phyloP scores from a whole-genome alignment of 331 rosid genomes.

The Cucumis variabilis region DNA sequence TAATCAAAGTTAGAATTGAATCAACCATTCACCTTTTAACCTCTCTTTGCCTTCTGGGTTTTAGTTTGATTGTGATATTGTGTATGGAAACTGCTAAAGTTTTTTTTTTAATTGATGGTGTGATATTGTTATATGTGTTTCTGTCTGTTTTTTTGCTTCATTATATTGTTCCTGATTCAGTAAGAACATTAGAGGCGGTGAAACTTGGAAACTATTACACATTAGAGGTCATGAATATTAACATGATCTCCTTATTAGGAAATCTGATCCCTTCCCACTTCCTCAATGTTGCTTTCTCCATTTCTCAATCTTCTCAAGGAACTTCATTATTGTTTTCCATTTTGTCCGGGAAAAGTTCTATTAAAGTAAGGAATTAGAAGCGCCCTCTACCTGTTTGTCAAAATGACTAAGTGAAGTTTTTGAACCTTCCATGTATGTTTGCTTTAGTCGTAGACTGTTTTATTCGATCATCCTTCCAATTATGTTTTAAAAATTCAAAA shows the following conservation, averaged over 20 bases:
- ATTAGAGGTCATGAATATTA: conserved; percentile 65
- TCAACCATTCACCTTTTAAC: too few relatives aligned
- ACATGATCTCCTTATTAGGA: conserved; percentile 53
- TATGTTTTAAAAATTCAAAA: too few relatives aligned
- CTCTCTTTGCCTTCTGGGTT: too few relatives aligned
- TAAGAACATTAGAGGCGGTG: too few relatives aligned
- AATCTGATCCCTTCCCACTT: conserved; percentile 59
- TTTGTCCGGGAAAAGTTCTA: neutral
- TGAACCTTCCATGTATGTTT: neutral
- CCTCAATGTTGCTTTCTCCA: conserved; percentile 54
- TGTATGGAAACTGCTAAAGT: too few relatives aligned
- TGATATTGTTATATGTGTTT: too few relatives aligned
- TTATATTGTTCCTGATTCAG: too few relatives aligned
- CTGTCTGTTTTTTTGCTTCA: too few relatives aligned
- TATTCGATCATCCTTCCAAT: neutral
- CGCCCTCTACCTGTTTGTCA: neutral
- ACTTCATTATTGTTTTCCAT: neutral
- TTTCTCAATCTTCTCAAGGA: neutral
- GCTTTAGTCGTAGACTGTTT: neutral
- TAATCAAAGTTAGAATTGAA: too few relatives aligned
- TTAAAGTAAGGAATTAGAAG: neutral
- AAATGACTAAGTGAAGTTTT: neutral
- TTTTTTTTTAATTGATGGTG: too few relatives aligned
- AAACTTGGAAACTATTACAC: too few relatives aligned
- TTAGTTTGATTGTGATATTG: too few relatives aligned